phyloP scores from a whole-genome alignment of 176 grass and related monocot genomes.

The Carex parvula region DNA sequence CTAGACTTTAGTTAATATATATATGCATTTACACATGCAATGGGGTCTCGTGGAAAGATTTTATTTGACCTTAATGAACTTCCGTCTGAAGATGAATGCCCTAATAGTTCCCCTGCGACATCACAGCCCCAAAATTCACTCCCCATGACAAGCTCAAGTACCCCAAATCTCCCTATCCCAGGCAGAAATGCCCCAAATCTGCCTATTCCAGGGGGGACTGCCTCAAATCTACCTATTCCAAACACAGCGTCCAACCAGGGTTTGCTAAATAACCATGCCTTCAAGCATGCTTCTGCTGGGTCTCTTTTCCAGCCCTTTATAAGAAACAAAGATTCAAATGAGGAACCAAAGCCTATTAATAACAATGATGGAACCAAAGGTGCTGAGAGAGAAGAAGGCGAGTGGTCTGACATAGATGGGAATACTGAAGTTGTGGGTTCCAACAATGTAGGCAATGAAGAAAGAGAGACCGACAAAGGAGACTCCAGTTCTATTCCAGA shows the following conservation, averaged over 20 bases:
- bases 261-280: constrained; percentile 83
- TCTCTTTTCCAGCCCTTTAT: constrained; percentile 93
- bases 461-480: constrained; percentile 43
- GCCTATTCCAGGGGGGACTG: background rate
- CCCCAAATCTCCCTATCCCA: constrained; percentile 1
- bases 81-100: constrained; percentile 64
- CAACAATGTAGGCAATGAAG: constrained; percentile 33
- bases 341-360: constrained; percentile 18
- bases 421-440: constrained; percentile 47
- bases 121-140: constrained; percentile 77
- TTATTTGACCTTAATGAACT: constrained; percentile 98
- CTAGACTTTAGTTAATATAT: constrained; percentile 40
- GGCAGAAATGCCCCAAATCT: constrained; percentile 1
- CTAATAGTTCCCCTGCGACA: constrained; percentile 38
- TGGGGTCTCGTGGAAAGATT: constrained; percentile 86
- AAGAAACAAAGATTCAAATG: constrained; percentile 46
- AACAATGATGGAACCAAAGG: constrained; percentile 34
- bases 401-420: constrained; percentile 91
- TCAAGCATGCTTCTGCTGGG: constrained; percentile 60
- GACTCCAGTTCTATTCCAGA: constrained; percentile 32
- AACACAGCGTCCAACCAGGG: constrained; percentile 35
- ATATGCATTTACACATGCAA: constrained; percentile 99
- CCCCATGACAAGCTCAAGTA: constrained; percentile 33
- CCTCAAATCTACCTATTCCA: constrained; percentile 24
- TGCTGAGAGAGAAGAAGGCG: constrained; percentile 96